Percentiles rank a stretch among this genome's conserved stretches.
phyloP scores from a whole-genome alignment of 2,329 filamentous ascomycete genomes.

The Penicillium sp. region DNA sequence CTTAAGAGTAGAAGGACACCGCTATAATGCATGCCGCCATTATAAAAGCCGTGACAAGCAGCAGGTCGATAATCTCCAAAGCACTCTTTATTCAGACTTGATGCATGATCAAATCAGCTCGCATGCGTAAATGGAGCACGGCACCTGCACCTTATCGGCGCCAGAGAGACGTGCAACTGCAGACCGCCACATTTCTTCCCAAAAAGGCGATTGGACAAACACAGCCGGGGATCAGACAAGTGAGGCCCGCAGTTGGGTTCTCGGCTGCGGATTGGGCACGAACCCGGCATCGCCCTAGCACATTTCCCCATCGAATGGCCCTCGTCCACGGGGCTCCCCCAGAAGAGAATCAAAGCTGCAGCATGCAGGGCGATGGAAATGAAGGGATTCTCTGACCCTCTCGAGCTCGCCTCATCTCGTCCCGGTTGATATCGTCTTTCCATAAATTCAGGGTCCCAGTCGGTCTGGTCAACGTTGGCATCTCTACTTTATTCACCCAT shows the following conservation, averaged over 20 bases:
- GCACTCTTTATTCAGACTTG: no score
- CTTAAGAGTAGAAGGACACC: no score
- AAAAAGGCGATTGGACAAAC: neutral
- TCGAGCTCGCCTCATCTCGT: neutral
- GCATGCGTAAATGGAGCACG: no score
- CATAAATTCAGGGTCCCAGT: constrained; percentile 6
- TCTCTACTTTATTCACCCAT: constrained; percentile 25
- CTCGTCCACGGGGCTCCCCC: neutral
- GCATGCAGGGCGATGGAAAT: constrained; percentile 4
- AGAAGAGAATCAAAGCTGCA: neutral
- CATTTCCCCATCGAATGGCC: constrained; percentile 6
- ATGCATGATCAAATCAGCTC: no score
- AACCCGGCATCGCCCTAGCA: constrained; percentile 6
- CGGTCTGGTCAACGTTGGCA: constrained; percentile 16
- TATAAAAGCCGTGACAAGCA: no score
- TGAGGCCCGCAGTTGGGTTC: constrained; percentile 24
- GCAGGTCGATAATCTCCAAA: no score
- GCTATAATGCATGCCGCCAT: no score
- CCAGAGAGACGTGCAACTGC: neutral
- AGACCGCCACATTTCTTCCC: neutral
- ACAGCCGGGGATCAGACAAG: neutral
- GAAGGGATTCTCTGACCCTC: neutral
- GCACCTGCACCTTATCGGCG: neutral
- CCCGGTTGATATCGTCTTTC: neutral
- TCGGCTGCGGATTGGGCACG: constrained; percentile 24